A percentile compares a stretch with the other conserved stretches of the same genome.
Evolutionary conservation across 805 yeast genomes (phyloP).

Genomic region (Wickerhamomyces alni): DNA sequence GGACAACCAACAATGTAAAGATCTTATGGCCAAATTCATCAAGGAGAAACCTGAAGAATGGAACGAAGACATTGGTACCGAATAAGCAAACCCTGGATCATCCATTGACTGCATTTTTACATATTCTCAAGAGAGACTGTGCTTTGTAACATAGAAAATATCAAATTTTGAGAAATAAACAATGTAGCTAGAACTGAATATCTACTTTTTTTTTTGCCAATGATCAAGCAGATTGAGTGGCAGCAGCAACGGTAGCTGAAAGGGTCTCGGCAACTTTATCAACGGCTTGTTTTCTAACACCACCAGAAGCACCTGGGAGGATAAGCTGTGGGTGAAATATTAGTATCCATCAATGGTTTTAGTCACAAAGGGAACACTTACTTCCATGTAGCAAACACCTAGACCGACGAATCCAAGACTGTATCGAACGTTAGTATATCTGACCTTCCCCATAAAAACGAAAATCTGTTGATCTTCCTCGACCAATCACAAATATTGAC

Average conservation of each 20-base stretch:
- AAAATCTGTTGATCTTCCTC: too few species aligned
- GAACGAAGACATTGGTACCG: constrained; percentile 72
- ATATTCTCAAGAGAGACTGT: too few species aligned
- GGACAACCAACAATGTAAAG: constrained; percentile 55
- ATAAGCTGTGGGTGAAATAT: neutral
- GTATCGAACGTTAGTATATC: constrained; percentile 20
- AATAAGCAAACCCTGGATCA: constrained; percentile 21
- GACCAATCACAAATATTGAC: too few species aligned
- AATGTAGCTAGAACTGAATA: too few species aligned
- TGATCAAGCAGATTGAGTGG: constrained; percentile 8
- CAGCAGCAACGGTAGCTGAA: constrained; percentile 12
- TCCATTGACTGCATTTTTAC: too few species aligned
- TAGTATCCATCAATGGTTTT: neutral
- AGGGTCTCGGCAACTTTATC: constrained; percentile 19
- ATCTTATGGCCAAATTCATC: constrained; percentile 74
- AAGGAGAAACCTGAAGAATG: constrained; percentile 70
- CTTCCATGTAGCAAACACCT: constrained; percentile 48
- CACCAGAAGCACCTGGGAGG: constrained; percentile 22
- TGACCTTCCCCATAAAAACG: neutral
- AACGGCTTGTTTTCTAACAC: constrained; percentile 21
- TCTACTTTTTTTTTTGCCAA: too few species aligned
- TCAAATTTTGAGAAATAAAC: too few species aligned
- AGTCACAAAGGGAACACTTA: constrained; percentile 24
- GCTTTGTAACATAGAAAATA: too few species aligned
- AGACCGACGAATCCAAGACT: constrained; percentile 42